phyloP scores from a whole-genome alignment of 257 asterid species.

The Mitragyna speciosa region DNA sequence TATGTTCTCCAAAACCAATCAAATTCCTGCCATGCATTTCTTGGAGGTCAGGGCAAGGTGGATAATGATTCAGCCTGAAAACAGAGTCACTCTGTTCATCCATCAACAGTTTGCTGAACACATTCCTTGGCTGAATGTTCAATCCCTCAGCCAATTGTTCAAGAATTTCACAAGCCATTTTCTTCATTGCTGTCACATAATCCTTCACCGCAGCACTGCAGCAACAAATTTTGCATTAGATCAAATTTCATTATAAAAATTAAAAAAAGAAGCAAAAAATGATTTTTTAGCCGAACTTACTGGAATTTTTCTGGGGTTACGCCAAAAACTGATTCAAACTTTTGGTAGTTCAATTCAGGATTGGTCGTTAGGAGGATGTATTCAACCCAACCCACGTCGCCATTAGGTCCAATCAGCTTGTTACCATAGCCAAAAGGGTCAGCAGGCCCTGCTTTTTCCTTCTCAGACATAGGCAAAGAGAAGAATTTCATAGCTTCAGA shows the following conservation, averaged over 20 bases:
- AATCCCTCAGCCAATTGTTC: conserved; percentile 41
- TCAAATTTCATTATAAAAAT: not conserved
- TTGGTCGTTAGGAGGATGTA: conserved; percentile 58
- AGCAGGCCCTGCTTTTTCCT: conserved; percentile 61
- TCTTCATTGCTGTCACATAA: conserved; percentile 32
- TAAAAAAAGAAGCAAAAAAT: not conserved
- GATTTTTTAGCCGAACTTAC: conserved; percentile 25
- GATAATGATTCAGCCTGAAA: conserved; percentile 57
- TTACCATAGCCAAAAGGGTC: conserved; percentile 76
- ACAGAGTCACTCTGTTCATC: conserved; percentile 48
- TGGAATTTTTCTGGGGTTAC: conserved; percentile 55
- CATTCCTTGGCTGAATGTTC: conserved; percentile 32
- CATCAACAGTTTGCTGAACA: conserved; percentile 35
- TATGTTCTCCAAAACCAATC: conserved; percentile 80
- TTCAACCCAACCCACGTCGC: conserved; percentile 75
- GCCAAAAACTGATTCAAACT: conserved; percentile 50
- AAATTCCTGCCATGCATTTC: conserved; percentile 33
- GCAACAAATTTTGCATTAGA: not conserved
- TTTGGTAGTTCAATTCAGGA: conserved; percentile 36
- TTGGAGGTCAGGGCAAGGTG: conserved; percentile 48
- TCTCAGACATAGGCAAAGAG: conserved; percentile 50
- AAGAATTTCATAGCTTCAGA: conserved; percentile 64
- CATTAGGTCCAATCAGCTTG: conserved; percentile 58
- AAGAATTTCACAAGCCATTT: conserved; percentile 41
- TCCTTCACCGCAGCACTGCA: conserved; percentile 35